A percentile compares a stretch with the other conserved stretches of the same genome.
Conservation (phyloP, 805 yeast species). For the Candida adriatica region DNA sequence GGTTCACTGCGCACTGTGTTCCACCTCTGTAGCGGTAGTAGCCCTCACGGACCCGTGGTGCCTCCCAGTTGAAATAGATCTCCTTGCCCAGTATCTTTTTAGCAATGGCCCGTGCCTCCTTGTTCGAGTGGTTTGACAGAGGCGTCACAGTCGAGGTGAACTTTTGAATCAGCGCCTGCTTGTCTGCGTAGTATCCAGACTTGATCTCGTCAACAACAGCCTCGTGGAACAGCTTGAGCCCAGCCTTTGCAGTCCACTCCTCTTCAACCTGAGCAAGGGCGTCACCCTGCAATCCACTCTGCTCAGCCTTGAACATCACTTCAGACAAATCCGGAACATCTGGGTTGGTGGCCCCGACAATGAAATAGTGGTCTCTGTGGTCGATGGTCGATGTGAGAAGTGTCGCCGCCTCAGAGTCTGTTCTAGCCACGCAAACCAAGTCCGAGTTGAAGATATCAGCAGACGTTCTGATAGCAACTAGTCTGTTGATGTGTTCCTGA, state of each 20-base stretch:
- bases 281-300: slow-evolving; percentile 62
- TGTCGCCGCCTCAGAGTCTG: slow-evolving; percentile 97
- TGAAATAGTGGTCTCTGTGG: slow-evolving; percentile 87
- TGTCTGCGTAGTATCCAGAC: slow-evolving; percentile 49
- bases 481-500: slow-evolving; percentile 93
- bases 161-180: slow-evolving; percentile 53
- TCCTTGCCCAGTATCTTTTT: slow-evolving; percentile 72
- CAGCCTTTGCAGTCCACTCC: slow-evolving; percentile 78
- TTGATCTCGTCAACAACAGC: slow-evolving; percentile 83
- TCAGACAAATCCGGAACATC: slow-evolving; percentile 65
- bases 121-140: slow-evolving; percentile 64
- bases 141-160: slow-evolving; percentile 71
- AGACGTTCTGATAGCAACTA: slow-evolving; percentile 88
- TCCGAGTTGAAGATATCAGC: slow-evolving; percentile 91
- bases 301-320: slow-evolving; percentile 77
- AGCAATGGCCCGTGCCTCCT: slow-evolving; percentile 75
- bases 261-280: slow-evolving; percentile 67
- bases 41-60: slow-evolving; percentile 93
- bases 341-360: slow-evolving; percentile 88
- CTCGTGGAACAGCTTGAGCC: slow-evolving; percentile 81
- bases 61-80: slow-evolving; percentile 89
- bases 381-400: slow-evolving; percentile 90
- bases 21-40: slow-evolving; percentile 95
- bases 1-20: slow-evolving; percentile 93
- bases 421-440: slow-evolving; percentile 84